Evolutionary conservation across 345 rosid species (phyloP).

Genomic region (Salix arbutifolia): DNA sequence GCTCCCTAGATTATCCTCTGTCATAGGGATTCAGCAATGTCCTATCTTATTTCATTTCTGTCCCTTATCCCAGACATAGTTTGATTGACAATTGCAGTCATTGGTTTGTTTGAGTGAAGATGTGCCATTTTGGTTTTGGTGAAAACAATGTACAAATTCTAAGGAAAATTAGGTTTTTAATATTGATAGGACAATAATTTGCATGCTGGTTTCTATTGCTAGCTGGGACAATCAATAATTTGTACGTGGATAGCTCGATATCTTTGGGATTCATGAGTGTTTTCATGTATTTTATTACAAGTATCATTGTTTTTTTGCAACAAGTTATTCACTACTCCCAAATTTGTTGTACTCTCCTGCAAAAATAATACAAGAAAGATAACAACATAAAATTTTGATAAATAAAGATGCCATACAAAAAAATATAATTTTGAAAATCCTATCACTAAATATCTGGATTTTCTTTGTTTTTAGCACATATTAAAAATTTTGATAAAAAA

Average conservation of each 20-base stretch:
- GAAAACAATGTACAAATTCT: neutral
- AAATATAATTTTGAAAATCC: no score
- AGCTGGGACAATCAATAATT: neutral
- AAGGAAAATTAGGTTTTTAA: neutral
- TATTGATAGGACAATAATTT: neutral
- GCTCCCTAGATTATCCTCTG: neutral
- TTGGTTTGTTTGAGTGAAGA: neutral
- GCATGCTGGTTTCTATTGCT: neutral
- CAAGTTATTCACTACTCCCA: no score
- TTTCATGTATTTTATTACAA: neutral
- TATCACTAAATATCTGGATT: no score
- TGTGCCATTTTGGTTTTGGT: neutral
- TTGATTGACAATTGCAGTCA: neutral
- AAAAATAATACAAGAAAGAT: no score
- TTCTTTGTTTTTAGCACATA: no score
- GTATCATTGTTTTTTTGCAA: no score
- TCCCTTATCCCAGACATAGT: neutral
- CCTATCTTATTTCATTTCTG: slow-evolving; percentile 5
- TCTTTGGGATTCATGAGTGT: neutral
- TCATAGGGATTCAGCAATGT: neutral
- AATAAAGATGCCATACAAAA: no score
- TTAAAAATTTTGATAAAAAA: no score
- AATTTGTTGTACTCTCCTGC: no score
- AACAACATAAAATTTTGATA: no score
- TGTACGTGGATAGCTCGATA: neutral